These are phyloP conservation scores for Angomonas deanei DNA, from an alignment of 208 protist species.

Conservation along the genomic window DNA sequence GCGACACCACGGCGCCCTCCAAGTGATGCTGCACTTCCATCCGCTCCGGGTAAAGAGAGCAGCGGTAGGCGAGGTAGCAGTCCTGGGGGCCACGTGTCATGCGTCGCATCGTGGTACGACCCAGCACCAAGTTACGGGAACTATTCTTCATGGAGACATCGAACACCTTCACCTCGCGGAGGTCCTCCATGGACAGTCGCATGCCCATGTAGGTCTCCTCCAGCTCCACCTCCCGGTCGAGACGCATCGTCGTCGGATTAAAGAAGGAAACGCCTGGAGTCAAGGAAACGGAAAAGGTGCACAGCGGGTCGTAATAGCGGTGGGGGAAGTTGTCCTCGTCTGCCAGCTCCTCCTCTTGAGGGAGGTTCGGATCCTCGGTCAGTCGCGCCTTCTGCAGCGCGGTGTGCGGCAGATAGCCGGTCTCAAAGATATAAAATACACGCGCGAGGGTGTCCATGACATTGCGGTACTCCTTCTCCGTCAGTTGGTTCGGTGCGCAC, in stretches of 20 bases:
- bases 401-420: conserved; percentile 65
- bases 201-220: conserved; percentile 53
- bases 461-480: conserved; percentile 16
- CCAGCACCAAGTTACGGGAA: conserved; percentile 60
- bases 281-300: conserved; percentile 54
- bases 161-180: conserved; percentile 59
- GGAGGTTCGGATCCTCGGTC: not conserved
- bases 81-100: conserved; percentile 47
- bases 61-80: conserved; percentile 65
- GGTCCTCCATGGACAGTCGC: conserved; percentile 58
- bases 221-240: conserved; percentile 50
- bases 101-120: conserved; percentile 58
- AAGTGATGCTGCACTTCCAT: conserved; percentile 60
- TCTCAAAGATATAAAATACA: conserved; percentile 75
- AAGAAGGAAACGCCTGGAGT: conserved; percentile 41
- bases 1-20: conserved; percentile 38
- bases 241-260: conserved; percentile 37
- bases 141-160: conserved; percentile 72
- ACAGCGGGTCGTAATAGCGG: conserved; percentile 68
- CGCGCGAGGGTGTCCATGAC: conserved; percentile 55
- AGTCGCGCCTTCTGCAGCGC: conserved; percentile 14
- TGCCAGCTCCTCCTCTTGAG: conserved; percentile 48
- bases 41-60: conserved; percentile 64
- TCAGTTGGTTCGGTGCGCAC: conserved; percentile 6
- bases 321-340: conserved; percentile 82